Evolutionary conservation across 2,329 filamentous ascomycete genomes (phyloP).

Genomic region (Aspergillus jensenii): DNA sequence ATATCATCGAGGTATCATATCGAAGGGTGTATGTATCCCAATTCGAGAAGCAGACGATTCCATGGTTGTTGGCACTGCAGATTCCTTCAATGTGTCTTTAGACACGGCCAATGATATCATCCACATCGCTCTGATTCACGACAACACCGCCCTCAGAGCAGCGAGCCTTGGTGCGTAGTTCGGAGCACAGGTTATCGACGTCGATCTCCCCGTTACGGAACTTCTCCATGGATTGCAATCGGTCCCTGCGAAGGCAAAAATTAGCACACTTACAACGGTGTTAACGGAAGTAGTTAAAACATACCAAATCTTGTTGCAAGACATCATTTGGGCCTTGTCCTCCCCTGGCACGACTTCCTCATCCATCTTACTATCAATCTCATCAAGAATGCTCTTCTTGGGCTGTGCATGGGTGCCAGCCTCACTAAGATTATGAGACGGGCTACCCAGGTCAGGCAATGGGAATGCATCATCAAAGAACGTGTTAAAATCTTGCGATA

Average conservation of each 20-base stretch:
- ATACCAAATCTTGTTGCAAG: slow-evolving; percentile 92
- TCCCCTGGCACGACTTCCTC: slow-evolving; percentile 66
- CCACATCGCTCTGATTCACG: slow-evolving; percentile 84
- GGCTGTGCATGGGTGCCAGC: slow-evolving; percentile 29
- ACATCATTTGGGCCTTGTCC: slow-evolving; percentile 66
- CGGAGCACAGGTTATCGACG: slow-evolving; percentile 86
- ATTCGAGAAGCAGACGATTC: slow-evolving; percentile 3
- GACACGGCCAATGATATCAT: slow-evolving; percentile 63
- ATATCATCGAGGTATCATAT: slow-evolving; percentile 18
- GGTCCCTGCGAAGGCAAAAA: slow-evolving; percentile 66
- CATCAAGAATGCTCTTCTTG: slow-evolving; percentile 71
- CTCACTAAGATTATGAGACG: slow-evolving; percentile 64
- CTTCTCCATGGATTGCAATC: slow-evolving; percentile 79
- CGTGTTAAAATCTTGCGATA: slow-evolving; percentile 70
- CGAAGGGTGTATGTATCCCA: slow-evolving; percentile 25
- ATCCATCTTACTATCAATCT: slow-evolving; percentile 69
- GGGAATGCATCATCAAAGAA: slow-evolving; percentile 78
- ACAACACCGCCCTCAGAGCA: slow-evolving; percentile 88
- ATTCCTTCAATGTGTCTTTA: not conserved
- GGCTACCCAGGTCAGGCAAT: slow-evolving; percentile 71
- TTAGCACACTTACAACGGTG: slow-evolving; percentile 33
- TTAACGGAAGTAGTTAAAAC: slow-evolving; percentile 33
- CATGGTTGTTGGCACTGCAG: not conserved
- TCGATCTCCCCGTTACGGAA: slow-evolving; percentile 91
- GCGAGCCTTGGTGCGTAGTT: slow-evolving; percentile 92